Base-by-base conservation (phyloP, 1,284 basidiomycete species). In the Cystobasidium slooffiae region DNA sequence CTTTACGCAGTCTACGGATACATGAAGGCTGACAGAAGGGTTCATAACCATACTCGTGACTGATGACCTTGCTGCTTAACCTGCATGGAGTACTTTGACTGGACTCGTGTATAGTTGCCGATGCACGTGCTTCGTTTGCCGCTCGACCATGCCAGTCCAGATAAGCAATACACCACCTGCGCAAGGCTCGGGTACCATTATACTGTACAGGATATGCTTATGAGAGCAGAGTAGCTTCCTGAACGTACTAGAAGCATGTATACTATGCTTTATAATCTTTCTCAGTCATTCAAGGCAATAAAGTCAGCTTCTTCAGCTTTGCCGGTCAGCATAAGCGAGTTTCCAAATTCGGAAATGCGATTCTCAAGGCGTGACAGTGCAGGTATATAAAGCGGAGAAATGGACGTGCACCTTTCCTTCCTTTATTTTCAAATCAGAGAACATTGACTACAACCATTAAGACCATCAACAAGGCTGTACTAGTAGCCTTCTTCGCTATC, bases 401-500 rank as follows among this genome's bases (percentile, higher is more conserved):
- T 31, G 47, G 37, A 24, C 41, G 43, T 14, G 6, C 24, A 51
- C 37, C 24, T 63, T 51, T 22, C 9, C 31, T 12, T 51, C n/a
- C 47, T 22, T 47, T 43, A 22, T 31, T 44, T 47, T n/a, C 14
- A 3, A 44, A 22, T 18, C 59, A 43, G 44, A 47, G 12, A 62
- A 39, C 14, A 7, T 22, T 6, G 20, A 7, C 24, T 43, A n/a
- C 8, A n/a, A 63, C 20, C 44, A 63, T 63, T 63, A 68, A 37
- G 55, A 37, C 39, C 31, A 16, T 62, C 56, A 47, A 49, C 56
- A 69, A 51, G 55, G 56, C 68, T 49, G 43, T 62, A 16, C 53
- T 69, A 46, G 68, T 52, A 22, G 55, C 46, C 46, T 41, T 58
- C 20, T 58, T 69, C n/a, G 55, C 68, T 58, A 69, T 69, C 68